phyloP scores from a whole-genome alignment of 2,329 filamentous ascomycete genomes.

The Sclerotinia sclerotiorum region DNA sequence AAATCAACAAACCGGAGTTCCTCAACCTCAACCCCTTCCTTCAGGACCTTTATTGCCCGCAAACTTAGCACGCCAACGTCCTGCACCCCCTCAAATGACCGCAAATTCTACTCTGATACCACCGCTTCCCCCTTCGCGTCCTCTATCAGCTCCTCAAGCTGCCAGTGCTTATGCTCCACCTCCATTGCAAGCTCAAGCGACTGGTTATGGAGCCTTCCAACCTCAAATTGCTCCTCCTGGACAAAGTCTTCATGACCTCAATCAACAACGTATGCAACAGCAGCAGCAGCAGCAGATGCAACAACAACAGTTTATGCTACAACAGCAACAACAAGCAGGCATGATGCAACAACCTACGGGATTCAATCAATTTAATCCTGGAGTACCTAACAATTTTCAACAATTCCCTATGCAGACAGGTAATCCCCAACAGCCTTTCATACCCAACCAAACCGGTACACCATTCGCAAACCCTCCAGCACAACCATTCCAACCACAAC shows the following conservation, averaged over 20 bases:
- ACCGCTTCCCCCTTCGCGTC: slow-evolving; percentile 73
- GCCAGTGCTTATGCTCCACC: slow-evolving; percentile 71
- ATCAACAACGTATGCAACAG: slow-evolving; percentile 53
- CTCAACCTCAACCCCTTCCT: slow-evolving; percentile 33
- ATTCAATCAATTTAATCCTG: slow-evolving; percentile 43
- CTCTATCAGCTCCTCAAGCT: slow-evolving; percentile 84
- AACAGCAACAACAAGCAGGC: slow-evolving; percentile 45
- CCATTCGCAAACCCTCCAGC: slow-evolving; percentile 58
- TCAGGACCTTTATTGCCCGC: slow-evolving; percentile 36
- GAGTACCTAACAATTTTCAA: slow-evolving; percentile 25
- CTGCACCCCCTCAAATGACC: slow-evolving; percentile 65
- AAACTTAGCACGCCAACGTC: slow-evolving; percentile 63
- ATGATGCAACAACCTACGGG: slow-evolving; percentile 42
- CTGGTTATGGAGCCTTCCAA: slow-evolving; percentile 57
- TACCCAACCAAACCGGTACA: slow-evolving; percentile 47
- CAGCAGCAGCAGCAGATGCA: slow-evolving; percentile 62
- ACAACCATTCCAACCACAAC: slow-evolving; percentile 54
- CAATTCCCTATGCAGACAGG: slow-evolving; percentile 36
- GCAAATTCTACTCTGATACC: slow-evolving; percentile 62
- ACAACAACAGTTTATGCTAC: slow-evolving; percentile 54
- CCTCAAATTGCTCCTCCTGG: slow-evolving; percentile 68
- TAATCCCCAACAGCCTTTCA: slow-evolving; percentile 39
- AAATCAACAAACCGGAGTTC: slow-evolving; percentile 50
- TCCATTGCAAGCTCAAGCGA: slow-evolving; percentile 80
- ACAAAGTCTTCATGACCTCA: slow-evolving; percentile 72